phyloP scores from a whole-genome alignment of 2,329 filamentous ascomycete species.

The Fusarium sp. region DNA sequence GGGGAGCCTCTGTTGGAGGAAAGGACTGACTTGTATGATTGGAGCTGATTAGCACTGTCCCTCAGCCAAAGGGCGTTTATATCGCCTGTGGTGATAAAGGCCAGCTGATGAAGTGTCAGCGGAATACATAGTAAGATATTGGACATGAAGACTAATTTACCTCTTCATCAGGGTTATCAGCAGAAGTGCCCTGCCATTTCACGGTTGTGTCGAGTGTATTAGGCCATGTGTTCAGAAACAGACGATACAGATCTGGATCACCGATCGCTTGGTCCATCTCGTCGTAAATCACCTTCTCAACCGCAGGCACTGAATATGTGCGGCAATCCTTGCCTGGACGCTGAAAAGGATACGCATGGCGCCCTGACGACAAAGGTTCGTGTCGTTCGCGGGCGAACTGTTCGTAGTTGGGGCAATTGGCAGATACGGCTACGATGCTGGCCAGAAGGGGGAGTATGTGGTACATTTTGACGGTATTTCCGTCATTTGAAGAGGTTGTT shows the following conservation, averaged over 20 bases:
- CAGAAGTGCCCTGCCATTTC: constrained; percentile 71
- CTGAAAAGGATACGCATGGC: constrained; percentile 81
- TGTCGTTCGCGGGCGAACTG: constrained; percentile 58
- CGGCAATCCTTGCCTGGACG: constrained; percentile 80
- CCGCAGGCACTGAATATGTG: constrained; percentile 79
- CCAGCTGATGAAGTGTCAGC: constrained; percentile 59
- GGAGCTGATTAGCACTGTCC: constrained; percentile 85
- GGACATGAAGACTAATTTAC: constrained; percentile 25
- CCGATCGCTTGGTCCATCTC: constrained; percentile 75
- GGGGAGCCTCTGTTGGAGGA: constrained; percentile 55
- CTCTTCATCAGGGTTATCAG: constrained; percentile 69
- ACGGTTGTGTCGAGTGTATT: constrained; percentile 81
- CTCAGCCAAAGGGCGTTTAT: constrained; percentile 95
- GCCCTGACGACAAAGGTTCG: constrained; percentile 79
- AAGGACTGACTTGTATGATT: constrained; percentile 76
- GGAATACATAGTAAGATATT: neutral
- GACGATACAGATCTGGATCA: constrained; percentile 78
- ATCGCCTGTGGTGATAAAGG: constrained; percentile 86
- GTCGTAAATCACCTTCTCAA: constrained; percentile 76
- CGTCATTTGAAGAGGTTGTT: constrained; percentile 15
- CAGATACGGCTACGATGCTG: constrained; percentile 34
- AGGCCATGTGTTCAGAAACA: constrained; percentile 79
- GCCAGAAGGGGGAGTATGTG: constrained; percentile 4
- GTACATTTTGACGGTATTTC: constrained; percentile 10
- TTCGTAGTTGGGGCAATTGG: constrained; percentile 50